Conservation (phyloP, 2,329 filamentous ascomycete genomes). For the Fusarium siculi region DNA sequence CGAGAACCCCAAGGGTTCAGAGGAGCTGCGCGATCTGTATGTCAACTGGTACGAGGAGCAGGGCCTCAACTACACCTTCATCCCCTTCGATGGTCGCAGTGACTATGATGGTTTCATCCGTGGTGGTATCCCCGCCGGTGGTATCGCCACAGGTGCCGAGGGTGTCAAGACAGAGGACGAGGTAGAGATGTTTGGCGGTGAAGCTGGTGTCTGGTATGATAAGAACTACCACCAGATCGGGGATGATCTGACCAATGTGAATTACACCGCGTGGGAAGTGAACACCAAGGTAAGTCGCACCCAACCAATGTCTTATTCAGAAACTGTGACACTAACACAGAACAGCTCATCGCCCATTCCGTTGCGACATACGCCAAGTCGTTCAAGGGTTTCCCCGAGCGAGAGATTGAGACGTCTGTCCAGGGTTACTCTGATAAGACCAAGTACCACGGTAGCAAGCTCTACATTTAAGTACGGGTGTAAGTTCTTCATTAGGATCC, state of each 20-base stretch:
- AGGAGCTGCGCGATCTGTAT: constrained; percentile 75
- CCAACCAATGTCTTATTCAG: background rate
- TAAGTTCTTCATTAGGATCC: background rate
- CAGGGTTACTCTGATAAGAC: constrained; percentile 48
- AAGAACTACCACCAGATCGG: constrained; percentile 71
- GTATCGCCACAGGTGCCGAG: constrained; percentile 82
- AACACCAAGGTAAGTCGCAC: constrained; percentile 64
- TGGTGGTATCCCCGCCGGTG: constrained; percentile 77
- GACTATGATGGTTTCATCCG: constrained; percentile 84
- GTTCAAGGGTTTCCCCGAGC: constrained; percentile 72
- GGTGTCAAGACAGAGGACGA: constrained; percentile 78
- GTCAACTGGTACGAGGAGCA: constrained; percentile 72
- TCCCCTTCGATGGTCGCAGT: constrained; percentile 80
- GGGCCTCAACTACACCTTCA: constrained; percentile 74
- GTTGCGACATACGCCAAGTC: constrained; percentile 76
- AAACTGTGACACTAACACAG: constrained; percentile 27
- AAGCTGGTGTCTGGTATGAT: constrained; percentile 69
- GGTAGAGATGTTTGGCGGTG: constrained; percentile 74
- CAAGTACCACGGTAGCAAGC: constrained; percentile 61
- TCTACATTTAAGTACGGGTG: background rate
- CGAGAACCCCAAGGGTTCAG: constrained; percentile 75
- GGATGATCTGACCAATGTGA: constrained; percentile 67
- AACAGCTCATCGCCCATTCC: constrained; percentile 73
- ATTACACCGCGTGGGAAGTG: constrained; percentile 68
- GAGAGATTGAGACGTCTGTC: constrained; percentile 49